Percentiles rank a stretch among this genome's conserved stretches.
These are phyloP conservation scores for Dothideomycetidae sp. DNA, from an alignment of 2,329 filamentous ascomycete genomes.

Conservation along the genomic window DNA sequence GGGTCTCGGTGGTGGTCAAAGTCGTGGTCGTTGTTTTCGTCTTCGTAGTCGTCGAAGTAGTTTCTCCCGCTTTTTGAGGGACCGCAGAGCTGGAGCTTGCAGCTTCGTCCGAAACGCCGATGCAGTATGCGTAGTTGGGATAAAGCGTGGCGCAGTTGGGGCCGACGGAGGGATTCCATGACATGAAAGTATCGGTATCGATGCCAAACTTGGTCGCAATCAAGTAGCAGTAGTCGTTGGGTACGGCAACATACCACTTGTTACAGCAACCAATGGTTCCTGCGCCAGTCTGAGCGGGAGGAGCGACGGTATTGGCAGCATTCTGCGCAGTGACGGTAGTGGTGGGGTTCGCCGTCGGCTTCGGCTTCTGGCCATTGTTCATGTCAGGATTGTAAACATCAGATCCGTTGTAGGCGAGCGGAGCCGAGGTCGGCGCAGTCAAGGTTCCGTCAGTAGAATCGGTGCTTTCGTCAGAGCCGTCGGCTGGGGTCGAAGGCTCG, in stretches of 20 bases:
- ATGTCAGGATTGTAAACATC: too few species aligned
- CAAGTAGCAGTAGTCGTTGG: constrained; percentile 15
- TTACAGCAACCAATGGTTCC: constrained; percentile 17
- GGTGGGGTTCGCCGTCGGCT: neutral
- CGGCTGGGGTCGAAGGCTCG: constrained; percentile 1
- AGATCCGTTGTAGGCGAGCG: too few species aligned
- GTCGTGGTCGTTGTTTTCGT: neutral
- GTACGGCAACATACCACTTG: constrained; percentile 15
- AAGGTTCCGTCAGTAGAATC: too few species aligned
- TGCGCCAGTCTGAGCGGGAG: constrained; percentile 16
- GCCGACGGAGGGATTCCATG: constrained; percentile 17
- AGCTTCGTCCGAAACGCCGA: constrained; percentile 11
- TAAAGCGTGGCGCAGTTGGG: constrained; percentile 15
- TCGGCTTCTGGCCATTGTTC: too few species aligned
- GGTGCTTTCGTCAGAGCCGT: neutral
- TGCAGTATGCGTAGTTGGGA: constrained; percentile 17
- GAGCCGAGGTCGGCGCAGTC: neutral
- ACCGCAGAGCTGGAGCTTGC: too few species aligned
- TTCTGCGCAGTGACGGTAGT: constrained; percentile 8
- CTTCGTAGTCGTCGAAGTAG: constrained; percentile 2
- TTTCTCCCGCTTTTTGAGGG: too few species aligned
- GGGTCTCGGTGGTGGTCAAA: constrained; percentile 1
- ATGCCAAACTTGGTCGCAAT: constrained; percentile 14
- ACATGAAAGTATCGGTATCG: constrained; percentile 14
- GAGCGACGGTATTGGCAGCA: constrained; percentile 6